These are phyloP conservation scores for Pichia thaimueangensis DNA, from an alignment of 805 yeast species.

Conservation along the genomic window DNA sequence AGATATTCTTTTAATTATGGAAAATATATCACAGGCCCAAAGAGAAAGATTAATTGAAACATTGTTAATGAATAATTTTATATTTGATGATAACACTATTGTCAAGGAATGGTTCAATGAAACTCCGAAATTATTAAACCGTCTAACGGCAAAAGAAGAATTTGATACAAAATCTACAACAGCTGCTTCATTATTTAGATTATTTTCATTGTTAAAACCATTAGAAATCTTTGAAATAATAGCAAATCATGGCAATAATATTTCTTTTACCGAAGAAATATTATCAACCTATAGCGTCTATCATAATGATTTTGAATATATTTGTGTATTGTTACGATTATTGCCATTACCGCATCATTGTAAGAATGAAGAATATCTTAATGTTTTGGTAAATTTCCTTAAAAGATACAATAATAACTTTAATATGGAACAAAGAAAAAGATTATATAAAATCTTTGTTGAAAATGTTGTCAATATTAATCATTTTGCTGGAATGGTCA, in stretches of 20 bases:
- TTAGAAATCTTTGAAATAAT: background rate
- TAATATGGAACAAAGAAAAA: background rate
- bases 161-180: no score
- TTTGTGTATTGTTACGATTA: background rate
- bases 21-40: background rate
- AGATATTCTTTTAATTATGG: background rate
- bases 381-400: background rate
- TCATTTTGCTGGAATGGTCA: background rate
- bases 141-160: background rate
- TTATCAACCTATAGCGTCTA: background rate
- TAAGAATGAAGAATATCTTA: background rate
- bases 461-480: background rate
- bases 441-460: background rate
- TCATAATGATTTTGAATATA: slow-evolving; percentile 4
- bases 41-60: background rate
- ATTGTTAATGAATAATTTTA: background rate
- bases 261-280: background rate
- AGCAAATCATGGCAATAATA: background rate
- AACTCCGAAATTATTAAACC: background rate
- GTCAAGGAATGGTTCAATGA: background rate
- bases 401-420: background rate
- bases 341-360: background rate
- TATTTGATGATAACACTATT: background rate
- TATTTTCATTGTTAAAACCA: background rate
- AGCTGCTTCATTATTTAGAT: background rate